A percentile compares a stretch with the other conserved stretches of the same genome.
phyloP scores from a whole-genome alignment of 805 yeast species.

The Huiozyma sinensis region DNA sequence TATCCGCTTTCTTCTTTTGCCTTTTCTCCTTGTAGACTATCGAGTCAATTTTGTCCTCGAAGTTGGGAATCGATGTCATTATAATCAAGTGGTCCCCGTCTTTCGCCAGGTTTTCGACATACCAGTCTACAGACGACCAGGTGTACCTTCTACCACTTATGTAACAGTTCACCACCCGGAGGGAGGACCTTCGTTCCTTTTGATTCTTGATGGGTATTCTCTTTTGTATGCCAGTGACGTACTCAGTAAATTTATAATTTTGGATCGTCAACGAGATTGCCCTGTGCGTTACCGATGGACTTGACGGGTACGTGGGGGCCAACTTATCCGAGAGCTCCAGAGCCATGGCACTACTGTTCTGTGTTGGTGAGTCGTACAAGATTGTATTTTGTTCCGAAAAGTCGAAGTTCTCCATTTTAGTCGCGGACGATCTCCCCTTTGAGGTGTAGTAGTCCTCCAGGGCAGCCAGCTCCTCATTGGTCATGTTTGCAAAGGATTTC shows the following conservation, averaged over 20 bases:
- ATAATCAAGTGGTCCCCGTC: conserved; percentile 58
- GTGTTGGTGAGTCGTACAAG: conserved; percentile 6
- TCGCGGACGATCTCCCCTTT: conserved; percentile 16
- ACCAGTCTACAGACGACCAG: conserved; percentile 70
- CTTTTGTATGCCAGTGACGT: conserved; percentile 5
- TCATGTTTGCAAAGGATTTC: conserved; percentile 27
- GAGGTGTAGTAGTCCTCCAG: conserved; percentile 22
- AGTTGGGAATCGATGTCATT: conserved; percentile 39
- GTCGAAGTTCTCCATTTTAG: conserved; percentile 21
- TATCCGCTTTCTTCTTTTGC: conserved; percentile 5
- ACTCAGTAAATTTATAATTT: conserved; percentile 11
- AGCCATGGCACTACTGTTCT: conserved; percentile 2
- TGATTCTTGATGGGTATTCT: conserved; percentile 5
- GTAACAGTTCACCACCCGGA: conserved; percentile 46
- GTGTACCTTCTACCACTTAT: conserved; percentile 58
- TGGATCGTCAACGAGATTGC: conserved; percentile 21
- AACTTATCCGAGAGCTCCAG: conserved; percentile 13
- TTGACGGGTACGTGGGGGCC: conserved; percentile 24
- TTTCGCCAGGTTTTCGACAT: conserved; percentile 40
- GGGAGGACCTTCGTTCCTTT: conserved; percentile 4
- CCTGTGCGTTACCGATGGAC: conserved; percentile 22
- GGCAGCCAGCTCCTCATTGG: conserved; percentile 22
- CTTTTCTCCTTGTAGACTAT: conserved; percentile 5
- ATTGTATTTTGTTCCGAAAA: conserved; percentile 21
- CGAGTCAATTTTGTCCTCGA: conserved; percentile 15